Percentiles rank a stretch among this genome's conserved stretches.
Evolutionary conservation across 106 monocot species (phyloP).

Genomic region (Triglochin maritima): DNA sequence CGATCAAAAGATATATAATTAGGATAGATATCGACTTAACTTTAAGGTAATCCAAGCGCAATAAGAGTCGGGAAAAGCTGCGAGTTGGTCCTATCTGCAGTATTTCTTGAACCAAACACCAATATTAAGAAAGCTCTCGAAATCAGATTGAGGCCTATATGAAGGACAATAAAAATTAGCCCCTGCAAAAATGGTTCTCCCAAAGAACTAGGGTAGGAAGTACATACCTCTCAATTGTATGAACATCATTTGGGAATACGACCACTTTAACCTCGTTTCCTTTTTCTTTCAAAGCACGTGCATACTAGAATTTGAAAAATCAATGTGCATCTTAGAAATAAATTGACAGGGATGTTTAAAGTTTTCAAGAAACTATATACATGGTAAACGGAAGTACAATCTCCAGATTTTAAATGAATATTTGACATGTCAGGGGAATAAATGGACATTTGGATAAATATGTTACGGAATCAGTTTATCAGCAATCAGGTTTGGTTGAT

Average conservation of each 20-base stretch:
- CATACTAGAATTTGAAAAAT: conserved; percentile 40
- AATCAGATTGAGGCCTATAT: conserved; percentile 93
- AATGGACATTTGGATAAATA: too few relatives aligned
- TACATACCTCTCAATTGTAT: conserved; percentile 65
- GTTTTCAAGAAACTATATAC: neutral
- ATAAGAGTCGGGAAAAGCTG: too few relatives aligned
- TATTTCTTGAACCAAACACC: conserved; percentile 92
- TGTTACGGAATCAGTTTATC: too few relatives aligned
- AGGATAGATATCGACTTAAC: too few relatives aligned
- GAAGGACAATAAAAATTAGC: conserved; percentile 4
- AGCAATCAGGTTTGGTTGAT: too few relatives aligned
- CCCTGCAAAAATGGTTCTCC: neutral
- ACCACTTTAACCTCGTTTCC: conserved; percentile 75
- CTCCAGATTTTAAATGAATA: neutral
- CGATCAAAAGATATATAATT: too few relatives aligned
- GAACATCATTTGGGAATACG: conserved; percentile 81
- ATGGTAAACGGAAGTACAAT: neutral
- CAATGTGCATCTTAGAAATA: neutral
- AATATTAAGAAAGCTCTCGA: conserved; percentile 87
- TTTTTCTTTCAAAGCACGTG: conserved; percentile 75
- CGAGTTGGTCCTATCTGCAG: conserved; percentile 17
- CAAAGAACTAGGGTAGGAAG: neutral
- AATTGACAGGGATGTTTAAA: neutral
- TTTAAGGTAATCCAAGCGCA: too few relatives aligned
- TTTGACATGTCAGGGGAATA: neutral